Conservation (phyloP, 176 grass and related monocot genomes). For the Puccinellia tenuiflora region DNA sequence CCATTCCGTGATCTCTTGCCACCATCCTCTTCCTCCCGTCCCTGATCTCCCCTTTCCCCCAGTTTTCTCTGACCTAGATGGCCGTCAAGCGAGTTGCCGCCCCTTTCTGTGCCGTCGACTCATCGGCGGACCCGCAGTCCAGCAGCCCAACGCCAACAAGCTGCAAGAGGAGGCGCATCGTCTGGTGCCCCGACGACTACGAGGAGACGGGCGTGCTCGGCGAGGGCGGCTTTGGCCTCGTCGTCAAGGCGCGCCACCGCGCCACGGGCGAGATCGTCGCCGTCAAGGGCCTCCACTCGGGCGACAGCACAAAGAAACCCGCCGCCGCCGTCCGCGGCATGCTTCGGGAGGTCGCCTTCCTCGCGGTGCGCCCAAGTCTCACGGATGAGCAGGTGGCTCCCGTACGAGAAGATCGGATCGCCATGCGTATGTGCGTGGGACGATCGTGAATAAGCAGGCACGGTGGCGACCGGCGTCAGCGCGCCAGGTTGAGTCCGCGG, state of each 20-base stretch:
- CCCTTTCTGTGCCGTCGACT: background rate
- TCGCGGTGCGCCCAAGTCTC: no score
- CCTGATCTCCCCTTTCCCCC: background rate
- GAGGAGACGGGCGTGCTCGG: background rate
- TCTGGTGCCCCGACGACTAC: constrained; percentile 2
- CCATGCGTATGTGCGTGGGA: no score
- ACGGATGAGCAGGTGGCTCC: no score
- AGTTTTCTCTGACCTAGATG: background rate
- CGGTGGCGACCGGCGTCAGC: no score
- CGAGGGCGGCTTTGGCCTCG: background rate
- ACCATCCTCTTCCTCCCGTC: background rate
- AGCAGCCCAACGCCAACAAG: background rate
- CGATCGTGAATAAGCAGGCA: no score
- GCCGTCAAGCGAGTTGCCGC: background rate
- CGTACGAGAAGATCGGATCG: no score
- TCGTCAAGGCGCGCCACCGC: constrained; percentile 4
- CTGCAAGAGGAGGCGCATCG: background rate
- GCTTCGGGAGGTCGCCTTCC: background rate
- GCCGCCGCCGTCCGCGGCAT: background rate
- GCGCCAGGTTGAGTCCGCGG: no score
- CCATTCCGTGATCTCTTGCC: background rate
- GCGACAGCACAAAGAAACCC: background rate
- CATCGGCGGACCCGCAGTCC: background rate
- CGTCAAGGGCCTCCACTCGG: constrained; percentile 11
- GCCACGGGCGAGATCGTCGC: constrained; percentile 27